Percentiles rank a stretch among this genome's conserved stretches.
Evolutionary conservation across 345 rosid genomes (phyloP).

Genomic region (Hibiscus syriacus): DNA sequence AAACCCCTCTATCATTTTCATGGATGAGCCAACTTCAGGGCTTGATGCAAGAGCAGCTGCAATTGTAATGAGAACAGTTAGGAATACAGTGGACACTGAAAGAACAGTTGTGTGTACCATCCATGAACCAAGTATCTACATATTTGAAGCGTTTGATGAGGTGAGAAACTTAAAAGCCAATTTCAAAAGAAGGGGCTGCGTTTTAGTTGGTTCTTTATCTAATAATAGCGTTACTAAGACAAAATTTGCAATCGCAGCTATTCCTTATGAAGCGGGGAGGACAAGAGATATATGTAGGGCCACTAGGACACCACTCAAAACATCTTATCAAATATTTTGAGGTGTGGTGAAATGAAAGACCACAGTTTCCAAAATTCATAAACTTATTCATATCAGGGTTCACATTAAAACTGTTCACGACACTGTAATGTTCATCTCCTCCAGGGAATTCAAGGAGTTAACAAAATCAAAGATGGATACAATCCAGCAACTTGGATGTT

Average conservation of each 20-base stretch:
- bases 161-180: constrained; percentile 16
- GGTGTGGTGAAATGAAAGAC: constrained; percentile 25
- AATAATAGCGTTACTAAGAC: background rate
- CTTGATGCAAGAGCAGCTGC: constrained; percentile 96
- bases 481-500: constrained; percentile 95
- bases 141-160: constrained; percentile 92
- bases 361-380: background rate
- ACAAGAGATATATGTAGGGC: constrained; percentile 72
- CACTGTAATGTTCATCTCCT: background rate
- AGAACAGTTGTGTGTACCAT: constrained; percentile 93
- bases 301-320: constrained; percentile 56
- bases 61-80: constrained; percentile 81
- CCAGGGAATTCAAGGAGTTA: constrained; percentile 51
- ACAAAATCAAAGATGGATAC: constrained; percentile 59
- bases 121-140: constrained; percentile 90
- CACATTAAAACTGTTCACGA: background rate
- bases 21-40: constrained; percentile 98
- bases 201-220: background rate
- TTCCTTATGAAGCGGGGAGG: constrained; percentile 75
- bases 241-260: constrained; percentile 31
- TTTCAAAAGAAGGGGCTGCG: background rate
- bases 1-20: constrained; percentile 83
- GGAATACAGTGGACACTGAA: constrained; percentile 86
- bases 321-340: constrained; percentile 59
- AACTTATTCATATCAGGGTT: background rate